Conservation (phyloP, 305 asterid genomes). For the Solanum hybrid region DNA sequence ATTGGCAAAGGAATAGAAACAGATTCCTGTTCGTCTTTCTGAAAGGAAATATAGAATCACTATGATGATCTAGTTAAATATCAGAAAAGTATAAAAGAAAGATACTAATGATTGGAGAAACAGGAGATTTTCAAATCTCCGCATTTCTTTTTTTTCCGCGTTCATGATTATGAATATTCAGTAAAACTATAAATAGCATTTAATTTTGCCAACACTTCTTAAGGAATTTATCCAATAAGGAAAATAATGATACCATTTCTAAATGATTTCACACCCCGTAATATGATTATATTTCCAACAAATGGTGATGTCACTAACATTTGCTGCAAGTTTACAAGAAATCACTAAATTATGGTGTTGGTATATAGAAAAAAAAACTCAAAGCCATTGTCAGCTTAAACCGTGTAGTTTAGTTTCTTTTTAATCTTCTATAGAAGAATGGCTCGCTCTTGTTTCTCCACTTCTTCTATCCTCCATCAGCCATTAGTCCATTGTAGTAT, state of each 20-base stretch:
- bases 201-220: background rate
- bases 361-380: background rate
- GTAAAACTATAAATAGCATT: background rate
- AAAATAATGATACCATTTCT: background rate
- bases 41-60: slow-evolving; percentile 9
- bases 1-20: slow-evolving; percentile 84
- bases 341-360: background rate
- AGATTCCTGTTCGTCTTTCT: slow-evolving; percentile 40
- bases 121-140: background rate
- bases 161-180: background rate
- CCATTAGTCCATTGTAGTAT: background rate
- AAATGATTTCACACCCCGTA: background rate
- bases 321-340: background rate
- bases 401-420: background rate
- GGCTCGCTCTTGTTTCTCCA: background rate
- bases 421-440: background rate
- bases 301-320: background rate
- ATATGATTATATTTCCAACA: background rate
- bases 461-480: background rate
- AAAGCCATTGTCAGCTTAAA: background rate
- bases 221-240: background rate
- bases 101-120: background rate
- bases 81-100: background rate
- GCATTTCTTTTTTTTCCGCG: background rate
- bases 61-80: background rate